Conservation (phyloP, 2,329 filamentous ascomycete genomes). For the Eutypella sp. region DNA sequence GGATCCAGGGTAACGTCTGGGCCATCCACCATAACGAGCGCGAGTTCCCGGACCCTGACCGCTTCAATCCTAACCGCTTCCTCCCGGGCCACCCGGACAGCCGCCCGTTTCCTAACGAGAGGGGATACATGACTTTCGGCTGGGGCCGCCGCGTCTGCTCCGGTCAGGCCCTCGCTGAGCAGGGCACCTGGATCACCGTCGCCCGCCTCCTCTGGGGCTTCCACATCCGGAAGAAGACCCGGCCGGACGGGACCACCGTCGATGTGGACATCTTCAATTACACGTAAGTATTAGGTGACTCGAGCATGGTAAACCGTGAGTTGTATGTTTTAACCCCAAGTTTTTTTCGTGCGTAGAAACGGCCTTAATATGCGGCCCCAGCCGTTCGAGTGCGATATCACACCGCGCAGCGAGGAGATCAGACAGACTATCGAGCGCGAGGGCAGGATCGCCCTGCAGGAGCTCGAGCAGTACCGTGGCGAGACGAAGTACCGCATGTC, state of each 20-base stretch:
- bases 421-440: conserved; percentile 46
- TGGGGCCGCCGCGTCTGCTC: conserved; percentile 52
- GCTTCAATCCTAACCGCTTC: conserved; percentile 39
- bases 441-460: conserved; percentile 44
- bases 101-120: conserved; percentile 43
- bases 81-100: conserved; percentile 31
- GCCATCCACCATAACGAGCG: conserved; percentile 41
- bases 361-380: conserved; percentile 55
- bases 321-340: no score
- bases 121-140: conserved; percentile 51
- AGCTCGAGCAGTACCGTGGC: conserved; percentile 48
- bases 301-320: no score
- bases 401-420: conserved; percentile 43
- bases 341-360: conserved; percentile 32
- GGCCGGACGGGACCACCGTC: conserved; percentile 36
- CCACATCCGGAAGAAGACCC: conserved; percentile 36
- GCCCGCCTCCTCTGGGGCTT: conserved; percentile 55
- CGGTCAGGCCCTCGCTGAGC: conserved; percentile 51
- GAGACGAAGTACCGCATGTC: conserved; percentile 55
- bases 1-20: conserved; percentile 48
- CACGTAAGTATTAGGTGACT: no score
- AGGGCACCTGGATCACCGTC: conserved; percentile 55
- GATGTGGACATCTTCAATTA: conserved; percentile 54
- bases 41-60: conserved; percentile 42
- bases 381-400: conserved; percentile 50